These are phyloP conservation scores for Tulasnella sp. DNA, from an alignment of 768 basidiomycete genomes.

Conservation along the genomic window DNA sequence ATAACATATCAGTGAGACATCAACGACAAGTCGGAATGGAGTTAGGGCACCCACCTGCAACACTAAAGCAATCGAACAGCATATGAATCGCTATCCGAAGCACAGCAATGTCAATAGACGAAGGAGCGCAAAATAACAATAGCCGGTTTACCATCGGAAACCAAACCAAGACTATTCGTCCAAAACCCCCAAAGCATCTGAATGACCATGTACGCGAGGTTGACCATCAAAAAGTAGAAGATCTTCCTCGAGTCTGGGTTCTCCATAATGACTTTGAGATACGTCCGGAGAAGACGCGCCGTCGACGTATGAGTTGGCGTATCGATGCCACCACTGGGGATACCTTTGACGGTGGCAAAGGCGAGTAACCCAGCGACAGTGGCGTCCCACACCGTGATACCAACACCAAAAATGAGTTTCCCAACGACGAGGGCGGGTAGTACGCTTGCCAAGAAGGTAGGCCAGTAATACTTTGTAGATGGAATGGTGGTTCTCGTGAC, in stretches of 20 bases:
- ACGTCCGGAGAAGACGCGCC: slow-evolving; percentile 30
- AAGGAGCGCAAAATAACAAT: neutral
- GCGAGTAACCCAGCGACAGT: slow-evolving; percentile 46
- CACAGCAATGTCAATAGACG: neutral
- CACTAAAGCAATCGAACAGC: slow-evolving; percentile 98
- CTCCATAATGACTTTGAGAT: slow-evolving; percentile 80
- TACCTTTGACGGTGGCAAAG: slow-evolving; percentile 34
- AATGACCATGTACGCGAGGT: slow-evolving; percentile 90
- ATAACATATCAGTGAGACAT: neutral
- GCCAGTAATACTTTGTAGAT: neutral
- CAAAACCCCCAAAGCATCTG: slow-evolving; percentile 96
- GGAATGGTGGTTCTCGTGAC: neutral
- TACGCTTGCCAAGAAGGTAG: neutral
- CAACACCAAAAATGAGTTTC: slow-evolving; percentile 40
- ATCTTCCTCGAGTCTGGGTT: slow-evolving; percentile 91
- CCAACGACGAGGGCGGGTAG: slow-evolving; percentile 30
- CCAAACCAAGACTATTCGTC: slow-evolving; percentile 93
- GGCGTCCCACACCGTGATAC: slow-evolving; percentile 40
- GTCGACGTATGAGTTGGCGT: slow-evolving; percentile 18
- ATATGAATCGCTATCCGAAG: slow-evolving; percentile 77
- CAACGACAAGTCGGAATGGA: neutral
- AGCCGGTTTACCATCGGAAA: slow-evolving; percentile 75
- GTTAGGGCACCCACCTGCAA: slow-evolving; percentile 25
- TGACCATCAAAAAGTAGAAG: slow-evolving; percentile 91
- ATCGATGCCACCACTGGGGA: slow-evolving; percentile 4